phyloP scores from a whole-genome alignment of 2,329 filamentous ascomycete genomes.

The Arthrocladium fulminans region DNA sequence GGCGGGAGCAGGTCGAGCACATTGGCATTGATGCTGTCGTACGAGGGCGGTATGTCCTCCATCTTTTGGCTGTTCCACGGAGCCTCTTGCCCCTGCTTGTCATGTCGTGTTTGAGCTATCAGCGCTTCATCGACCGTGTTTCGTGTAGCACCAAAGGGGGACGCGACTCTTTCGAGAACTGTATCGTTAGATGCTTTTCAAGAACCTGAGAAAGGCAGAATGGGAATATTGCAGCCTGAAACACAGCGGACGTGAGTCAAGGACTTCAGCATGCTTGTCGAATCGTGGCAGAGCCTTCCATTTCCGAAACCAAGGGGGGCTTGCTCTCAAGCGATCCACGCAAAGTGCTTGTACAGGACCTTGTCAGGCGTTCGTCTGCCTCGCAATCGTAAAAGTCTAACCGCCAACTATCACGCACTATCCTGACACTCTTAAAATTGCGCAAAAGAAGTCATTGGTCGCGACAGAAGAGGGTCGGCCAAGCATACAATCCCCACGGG shows the following conservation, averaged over 20 bases:
- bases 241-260: neutral
- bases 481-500: neutral
- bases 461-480: too few species aligned
- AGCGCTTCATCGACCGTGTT: too few species aligned
- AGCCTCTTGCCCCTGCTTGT: neutral
- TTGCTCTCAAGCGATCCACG: neutral
- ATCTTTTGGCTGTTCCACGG: conserved; percentile 28
- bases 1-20: conserved; percentile 48
- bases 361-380: neutral
- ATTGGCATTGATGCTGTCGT: conserved; percentile 46
- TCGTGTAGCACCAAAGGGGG: too few species aligned
- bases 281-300: too few species aligned
- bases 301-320: too few species aligned
- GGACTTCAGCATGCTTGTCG: too few species aligned
- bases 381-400: neutral
- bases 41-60: conserved; percentile 52
- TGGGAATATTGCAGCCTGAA: too few species aligned
- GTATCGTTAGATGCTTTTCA: too few species aligned
- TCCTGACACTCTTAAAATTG: neutral
- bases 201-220: too few species aligned
- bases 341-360: neutral
- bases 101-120: neutral
- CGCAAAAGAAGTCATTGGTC: neutral
- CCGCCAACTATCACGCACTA: neutral
- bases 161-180: too few species aligned